phyloP scores from a whole-genome alignment of 2,329 filamentous ascomycete species.

The Beauveria asiatica region DNA sequence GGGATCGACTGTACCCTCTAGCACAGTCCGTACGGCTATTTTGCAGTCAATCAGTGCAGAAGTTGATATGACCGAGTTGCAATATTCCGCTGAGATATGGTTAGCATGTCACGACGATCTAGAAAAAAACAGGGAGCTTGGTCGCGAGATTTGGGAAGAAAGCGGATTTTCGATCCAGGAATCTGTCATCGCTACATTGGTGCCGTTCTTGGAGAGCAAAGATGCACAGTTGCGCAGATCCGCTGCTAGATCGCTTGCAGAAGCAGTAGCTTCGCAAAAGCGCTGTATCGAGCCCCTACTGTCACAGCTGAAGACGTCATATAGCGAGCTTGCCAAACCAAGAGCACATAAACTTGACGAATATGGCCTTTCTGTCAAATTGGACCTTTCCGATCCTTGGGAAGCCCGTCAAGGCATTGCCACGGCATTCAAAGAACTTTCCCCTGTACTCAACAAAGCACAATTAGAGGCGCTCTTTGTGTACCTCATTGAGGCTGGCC shows the following conservation, averaged over 20 bases:
- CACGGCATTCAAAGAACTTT: constrained; percentile 75
- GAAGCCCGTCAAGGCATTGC: constrained; percentile 85
- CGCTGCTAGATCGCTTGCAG: constrained; percentile 72
- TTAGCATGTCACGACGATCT: constrained; percentile 86
- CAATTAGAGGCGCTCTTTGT: constrained; percentile 70
- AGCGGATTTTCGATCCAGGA: constrained; percentile 66
- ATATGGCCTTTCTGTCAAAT: constrained; percentile 89
- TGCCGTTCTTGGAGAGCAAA: constrained; percentile 71
- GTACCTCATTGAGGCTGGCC: constrained; percentile 79
- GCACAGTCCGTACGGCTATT: constrained; percentile 72
- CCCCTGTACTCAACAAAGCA: constrained; percentile 56
- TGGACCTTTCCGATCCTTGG: constrained; percentile 83
- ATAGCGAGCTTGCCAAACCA: constrained; percentile 72
- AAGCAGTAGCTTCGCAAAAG: constrained; percentile 56
- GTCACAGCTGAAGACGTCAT: constrained; percentile 57
- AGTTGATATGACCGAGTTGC: constrained; percentile 80
- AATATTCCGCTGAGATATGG: constrained; percentile 88
- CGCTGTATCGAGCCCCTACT: constrained; percentile 55
- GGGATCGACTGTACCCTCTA: constrained; percentile 70
- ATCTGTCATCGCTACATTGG: constrained; percentile 56
- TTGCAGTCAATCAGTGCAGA: constrained; percentile 87
- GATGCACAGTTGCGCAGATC: constrained; percentile 78
- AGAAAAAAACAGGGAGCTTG: constrained; percentile 76
- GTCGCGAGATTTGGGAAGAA: constrained; percentile 88
- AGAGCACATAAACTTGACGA: constrained; percentile 78